These are phyloP conservation scores for Colletotrichum melonis DNA, from an alignment of 2,329 filamentous ascomycete genomes.

Conservation along the genomic window DNA sequence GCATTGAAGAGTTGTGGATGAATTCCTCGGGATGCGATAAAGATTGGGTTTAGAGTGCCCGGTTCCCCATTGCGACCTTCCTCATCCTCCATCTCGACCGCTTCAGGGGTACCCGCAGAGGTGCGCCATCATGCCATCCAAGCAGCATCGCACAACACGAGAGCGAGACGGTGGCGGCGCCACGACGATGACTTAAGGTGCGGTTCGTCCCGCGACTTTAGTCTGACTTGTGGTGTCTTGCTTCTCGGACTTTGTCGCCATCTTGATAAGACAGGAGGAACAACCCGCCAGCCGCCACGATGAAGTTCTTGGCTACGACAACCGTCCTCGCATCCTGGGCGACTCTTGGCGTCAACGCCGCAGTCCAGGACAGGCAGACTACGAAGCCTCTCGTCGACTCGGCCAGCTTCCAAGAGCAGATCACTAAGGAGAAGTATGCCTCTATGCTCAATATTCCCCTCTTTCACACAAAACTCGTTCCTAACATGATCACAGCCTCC, in stretches of 20 bases:
- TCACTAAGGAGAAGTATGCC: slow-evolving; percentile 17
- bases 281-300: neutral
- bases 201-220: neutral
- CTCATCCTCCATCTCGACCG: slow-evolving; percentile 10
- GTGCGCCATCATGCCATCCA: neutral
- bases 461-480: slow-evolving; percentile 14
- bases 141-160: neutral
- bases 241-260: neutral
- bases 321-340: neutral
- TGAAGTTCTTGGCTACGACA: neutral
- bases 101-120: slow-evolving; percentile 2
- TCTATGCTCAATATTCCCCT: slow-evolving; percentile 13
- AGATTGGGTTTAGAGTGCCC: slow-evolving; percentile 13
- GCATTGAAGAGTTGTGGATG: neutral
- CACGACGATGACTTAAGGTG: neutral
- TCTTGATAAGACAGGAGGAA: no score
- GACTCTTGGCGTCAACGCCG: neutral
- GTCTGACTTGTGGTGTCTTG: neutral
- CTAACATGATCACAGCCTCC: slow-evolving; percentile 14
- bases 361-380: neutral
- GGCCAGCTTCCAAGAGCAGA: slow-evolving; percentile 4
- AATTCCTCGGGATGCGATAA: neutral
- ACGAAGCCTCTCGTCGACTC: slow-evolving; percentile 10
- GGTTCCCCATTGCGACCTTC: slow-evolving; percentile 19
- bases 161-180: neutral